Evolutionary conservation across 2,329 filamentous ascomycete species (phyloP), one percentile per base, ranked within the genome.

Genomic region (Xylariaceae sp.): DNA sequence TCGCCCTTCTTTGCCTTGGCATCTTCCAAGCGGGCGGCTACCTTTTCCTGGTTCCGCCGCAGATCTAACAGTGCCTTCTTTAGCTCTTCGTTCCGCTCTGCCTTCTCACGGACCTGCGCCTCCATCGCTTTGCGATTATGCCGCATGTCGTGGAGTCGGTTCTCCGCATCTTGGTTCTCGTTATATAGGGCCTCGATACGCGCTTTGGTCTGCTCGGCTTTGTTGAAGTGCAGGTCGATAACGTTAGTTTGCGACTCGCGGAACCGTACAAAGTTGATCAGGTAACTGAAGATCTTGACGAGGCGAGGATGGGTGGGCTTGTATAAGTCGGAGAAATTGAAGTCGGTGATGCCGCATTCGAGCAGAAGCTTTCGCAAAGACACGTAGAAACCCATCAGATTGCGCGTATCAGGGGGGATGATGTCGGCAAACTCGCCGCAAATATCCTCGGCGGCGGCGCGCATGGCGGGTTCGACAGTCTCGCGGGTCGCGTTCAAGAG

Each of bases 211-310:
- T 82, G 83, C 72, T 96, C 90, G 12, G 88, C 83, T 65, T 89
- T 92, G 76, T 96, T 94, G 75, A 94, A 94, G 72, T 97, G 88
- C 69, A 95, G 84, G 69, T 96, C 92, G 60, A 97, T 96, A 29
- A 94, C 84, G 37, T 78, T 77, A 1, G 91, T 95, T 71, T 97
- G 92, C 58, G 87, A 91, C 74, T 96, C 92, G 64, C 94, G 88
- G 74, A 97, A 99, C 49, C 94, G 86, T 62, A 97, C 92, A 72
- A 99, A 99, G 74, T 99, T 99, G 77, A 99, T 99, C 60, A 97
- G 83, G 72, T 96, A 96, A 61, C 89, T 95, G 70, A 99, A 94
- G 66, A 97, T 95, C 75, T 94, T 95, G 66, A 92, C 87, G 13
- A 97, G 80, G 42, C 94, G 88, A 54, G 89, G 87, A 68, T 95